phyloP scores from a whole-genome alignment of 23 red algal species.

The Cyanidium caldarium region DNA sequence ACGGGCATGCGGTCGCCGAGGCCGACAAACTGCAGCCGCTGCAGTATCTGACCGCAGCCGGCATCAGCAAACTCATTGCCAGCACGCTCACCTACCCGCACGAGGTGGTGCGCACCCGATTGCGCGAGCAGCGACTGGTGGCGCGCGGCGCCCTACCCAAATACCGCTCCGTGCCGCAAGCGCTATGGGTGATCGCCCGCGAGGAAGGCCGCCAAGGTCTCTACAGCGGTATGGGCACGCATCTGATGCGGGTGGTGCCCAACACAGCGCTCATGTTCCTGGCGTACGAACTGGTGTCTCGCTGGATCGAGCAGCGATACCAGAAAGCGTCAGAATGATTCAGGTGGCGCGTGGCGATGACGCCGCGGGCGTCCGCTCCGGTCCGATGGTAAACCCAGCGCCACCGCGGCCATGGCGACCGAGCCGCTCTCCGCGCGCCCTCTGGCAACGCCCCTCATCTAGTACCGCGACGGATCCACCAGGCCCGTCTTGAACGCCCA shows the following conservation, averaged over 20 bases:
- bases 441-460: no score
- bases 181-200: constrained; percentile 44
- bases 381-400: no score
- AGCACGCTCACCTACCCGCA: constrained; percentile 91
- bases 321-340: no score
- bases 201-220: constrained; percentile 85
- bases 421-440: no score
- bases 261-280: constrained; percentile 98
- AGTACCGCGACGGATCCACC: background rate
- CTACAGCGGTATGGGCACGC: constrained; percentile 93
- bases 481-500: background rate
- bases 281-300: constrained; percentile 71
- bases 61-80: constrained; percentile 64
- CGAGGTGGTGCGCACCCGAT: constrained; percentile 85
- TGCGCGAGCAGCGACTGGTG: constrained; percentile 78
- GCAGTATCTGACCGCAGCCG: constrained; percentile 58
- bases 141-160: constrained; percentile 41
- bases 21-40: constrained; percentile 13
- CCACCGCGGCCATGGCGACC: no score
- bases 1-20: background rate
- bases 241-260: constrained; percentile 80
- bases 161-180: constrained; percentile 76
- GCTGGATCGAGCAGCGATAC: constrained; percentile 67
- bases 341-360: no score
- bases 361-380: no score